Percentiles rank a stretch among this genome's conserved stretches.
Evolutionary conservation across 345 rosid genomes (phyloP).

Genomic region (Stellera chamaejasme): DNA sequence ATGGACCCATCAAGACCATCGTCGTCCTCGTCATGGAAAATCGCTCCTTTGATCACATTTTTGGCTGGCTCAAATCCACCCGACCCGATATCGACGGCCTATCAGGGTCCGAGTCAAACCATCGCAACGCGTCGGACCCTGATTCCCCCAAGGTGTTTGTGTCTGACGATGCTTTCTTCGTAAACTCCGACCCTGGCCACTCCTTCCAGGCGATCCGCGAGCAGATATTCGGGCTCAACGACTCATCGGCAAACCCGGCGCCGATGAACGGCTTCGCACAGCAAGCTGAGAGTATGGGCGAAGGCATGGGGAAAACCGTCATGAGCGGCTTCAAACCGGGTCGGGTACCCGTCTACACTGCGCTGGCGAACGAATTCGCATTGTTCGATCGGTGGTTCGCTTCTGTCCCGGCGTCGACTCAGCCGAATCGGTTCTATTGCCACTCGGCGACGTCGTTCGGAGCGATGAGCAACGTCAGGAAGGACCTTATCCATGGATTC

Average conservation of each 20-base stretch:
- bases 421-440: conserved; percentile 94
- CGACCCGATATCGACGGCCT: conserved; percentile 92
- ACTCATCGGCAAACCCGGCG: conserved; percentile 36
- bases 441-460: conserved; percentile 99
- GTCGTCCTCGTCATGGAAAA: conserved; percentile 95
- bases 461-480: conserved; percentile 71
- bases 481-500: conserved; percentile 80
- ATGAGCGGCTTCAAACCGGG: conserved; percentile 85
- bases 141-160: conserved; percentile 46
- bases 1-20: conserved; percentile 90
- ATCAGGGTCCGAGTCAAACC: conserved; percentile 63
- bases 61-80: conserved; percentile 90
- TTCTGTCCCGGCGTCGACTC: conserved; percentile 95
- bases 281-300: conserved; percentile 66
- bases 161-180: conserved; percentile 67
- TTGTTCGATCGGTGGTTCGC: conserved; percentile 98
- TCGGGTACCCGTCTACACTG: conserved; percentile 63
- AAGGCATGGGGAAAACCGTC: conserved; percentile 51
- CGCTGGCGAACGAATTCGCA: conserved; percentile 78
- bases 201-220: conserved; percentile 94
- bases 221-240: conserved; percentile 86
- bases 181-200: conserved; percentile 98
- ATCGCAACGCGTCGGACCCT: conserved; percentile 49
- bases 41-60: conserved; percentile 89
- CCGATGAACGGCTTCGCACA: conserved; percentile 93